Evolutionary conservation across 805 yeast genomes (phyloP).

Genomic region (Yarrowia osloensis): DNA sequence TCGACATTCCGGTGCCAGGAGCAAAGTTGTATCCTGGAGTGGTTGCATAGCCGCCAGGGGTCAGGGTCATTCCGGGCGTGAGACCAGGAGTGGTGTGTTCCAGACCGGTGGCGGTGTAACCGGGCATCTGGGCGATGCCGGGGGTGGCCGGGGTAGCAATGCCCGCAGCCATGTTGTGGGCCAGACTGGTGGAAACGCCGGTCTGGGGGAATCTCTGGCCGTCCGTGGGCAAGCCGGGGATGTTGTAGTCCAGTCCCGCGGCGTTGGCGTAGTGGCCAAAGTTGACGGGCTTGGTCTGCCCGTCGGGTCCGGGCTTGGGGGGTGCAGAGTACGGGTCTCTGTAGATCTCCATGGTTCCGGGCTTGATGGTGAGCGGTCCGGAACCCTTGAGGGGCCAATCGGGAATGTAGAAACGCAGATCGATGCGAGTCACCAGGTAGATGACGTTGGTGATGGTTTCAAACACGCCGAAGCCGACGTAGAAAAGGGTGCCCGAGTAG

Average conservation of each 20-base stretch:
- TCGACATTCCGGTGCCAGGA: neutral
- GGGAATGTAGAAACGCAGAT: conserved; percentile 78
- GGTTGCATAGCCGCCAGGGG: conserved; percentile 20
- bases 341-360: conserved; percentile 25
- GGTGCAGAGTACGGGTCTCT: conserved; percentile 16
- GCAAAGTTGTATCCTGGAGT: neutral
- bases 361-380: conserved; percentile 11
- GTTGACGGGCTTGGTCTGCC: neutral
- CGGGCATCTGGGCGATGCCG: conserved; percentile 13
- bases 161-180: conserved; percentile 9
- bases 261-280: conserved; percentile 16
- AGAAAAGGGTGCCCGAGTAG: conserved; percentile 48
- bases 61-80: conserved; percentile 14
- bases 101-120: conserved; percentile 22
- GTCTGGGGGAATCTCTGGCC: neutral
- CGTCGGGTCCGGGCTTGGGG: neutral
- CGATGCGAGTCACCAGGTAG: conserved; percentile 67
- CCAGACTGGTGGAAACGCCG: neutral
- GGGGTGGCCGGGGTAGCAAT: conserved; percentile 16
- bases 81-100: conserved; percentile 20
- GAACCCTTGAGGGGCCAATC: conserved; percentile 50
- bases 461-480: conserved; percentile 66
- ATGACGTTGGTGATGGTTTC: conserved; percentile 60
- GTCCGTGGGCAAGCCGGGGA: conserved; percentile 10
- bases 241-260: conserved; percentile 12